Base-by-base conservation (phyloP, 768 basidiomycete genomes). In the Crassisporium funariophilum region DNA sequence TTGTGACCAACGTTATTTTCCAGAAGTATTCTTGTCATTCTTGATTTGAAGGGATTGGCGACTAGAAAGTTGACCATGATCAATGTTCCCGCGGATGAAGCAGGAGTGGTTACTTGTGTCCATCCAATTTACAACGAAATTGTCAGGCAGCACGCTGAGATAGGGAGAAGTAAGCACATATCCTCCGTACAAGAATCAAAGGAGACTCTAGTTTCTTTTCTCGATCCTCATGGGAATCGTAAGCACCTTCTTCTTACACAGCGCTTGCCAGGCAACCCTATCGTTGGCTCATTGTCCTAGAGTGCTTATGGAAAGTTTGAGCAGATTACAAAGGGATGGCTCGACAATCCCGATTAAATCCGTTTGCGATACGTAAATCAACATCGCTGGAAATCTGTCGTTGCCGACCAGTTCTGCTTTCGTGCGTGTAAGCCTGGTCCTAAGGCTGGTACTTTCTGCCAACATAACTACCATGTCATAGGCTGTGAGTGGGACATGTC, bases 301-400 rank as follows among this genome's bases (percentile, higher is more conserved):
- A 75, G 47, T 49, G 84, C 82, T n/a, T 88, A 84, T 64, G 83
- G 80, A 16, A 66, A 69, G 37, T 52, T 79, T 3, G 52, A 77
- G 54, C 76, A 88, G 57, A 70, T 87, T 31, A 81, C 54, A 83
- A 90, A 60, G 91, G 90, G 90, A 88, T 84, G 37, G 82, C 84
- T 62, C 54, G 66, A 46, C 7, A 20, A 23, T 21, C 33, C 27
- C 6, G 22, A 39, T 36, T 40, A 12, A 16, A 19, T 46, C 19
- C 44, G 20, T 27, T 10, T 36, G 33, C 16, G 36, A 16, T 12
- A 1, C 19, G 17, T 11, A 47, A 17, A 25, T 44, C 19, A 23
- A 12, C n/a, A 38, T 35, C 40, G 37, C 6, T 51, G 84, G 82
- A 82, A 84, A 64, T 86, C 84, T 57, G 71, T 89, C 45, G 74